Evolutionary conservation across 2,329 filamentous ascomycete species (phyloP).

Genomic region (Botryotinia narcissicola): DNA sequence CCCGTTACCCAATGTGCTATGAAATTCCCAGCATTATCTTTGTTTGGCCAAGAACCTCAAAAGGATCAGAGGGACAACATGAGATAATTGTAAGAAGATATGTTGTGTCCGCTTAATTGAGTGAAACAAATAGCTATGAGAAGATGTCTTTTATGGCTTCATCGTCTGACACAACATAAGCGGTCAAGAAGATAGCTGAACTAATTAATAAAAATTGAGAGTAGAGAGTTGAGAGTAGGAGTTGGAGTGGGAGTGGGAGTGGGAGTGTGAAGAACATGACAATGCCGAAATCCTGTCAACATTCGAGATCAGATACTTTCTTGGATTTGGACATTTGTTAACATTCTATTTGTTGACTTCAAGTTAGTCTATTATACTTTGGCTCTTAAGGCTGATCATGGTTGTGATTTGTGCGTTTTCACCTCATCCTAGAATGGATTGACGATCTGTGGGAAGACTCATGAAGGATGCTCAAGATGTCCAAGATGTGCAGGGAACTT

Average conservation of each 20-base stretch:
- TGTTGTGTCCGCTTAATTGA: neutral
- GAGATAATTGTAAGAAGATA: neutral
- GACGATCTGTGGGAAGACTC: neutral
- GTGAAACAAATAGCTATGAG: neutral
- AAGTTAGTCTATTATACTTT: neutral
- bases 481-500: neutral
- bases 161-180: conserved; percentile 11
- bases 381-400: neutral
- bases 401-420: neutral
- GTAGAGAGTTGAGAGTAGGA: neutral
- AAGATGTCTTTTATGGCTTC: neutral
- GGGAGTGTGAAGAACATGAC: neutral
- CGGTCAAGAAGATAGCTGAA: conserved; percentile 8
- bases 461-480: neutral
- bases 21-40: neutral
- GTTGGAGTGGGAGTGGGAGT: neutral
- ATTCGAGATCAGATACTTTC: neutral
- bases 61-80: conserved; percentile 4
- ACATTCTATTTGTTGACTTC: neutral
- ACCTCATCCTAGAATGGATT: neutral
- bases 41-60: neutral
- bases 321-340: neutral
- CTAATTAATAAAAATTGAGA: neutral
- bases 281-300: neutral
- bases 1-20: neutral